Evolutionary conservation across 108 stramenopile species (phyloP).

Genomic region (Thalassiosira profunda): DNA sequence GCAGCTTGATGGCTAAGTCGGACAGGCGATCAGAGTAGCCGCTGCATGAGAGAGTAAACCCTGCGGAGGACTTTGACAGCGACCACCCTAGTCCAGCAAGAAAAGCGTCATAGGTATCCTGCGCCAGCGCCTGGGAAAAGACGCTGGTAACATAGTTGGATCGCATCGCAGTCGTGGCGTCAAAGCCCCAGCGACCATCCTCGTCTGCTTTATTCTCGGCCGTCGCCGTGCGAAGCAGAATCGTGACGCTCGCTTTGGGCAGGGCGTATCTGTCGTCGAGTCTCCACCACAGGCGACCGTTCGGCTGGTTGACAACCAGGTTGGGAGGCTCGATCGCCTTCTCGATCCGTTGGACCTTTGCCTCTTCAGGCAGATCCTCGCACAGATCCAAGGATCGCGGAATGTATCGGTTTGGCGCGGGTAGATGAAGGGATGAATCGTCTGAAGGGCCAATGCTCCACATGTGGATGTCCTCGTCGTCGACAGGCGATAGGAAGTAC

Average conservation of each 20-base stretch:
- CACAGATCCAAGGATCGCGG: slow-evolving; percentile 76
- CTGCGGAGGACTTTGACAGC: slow-evolving; percentile 63
- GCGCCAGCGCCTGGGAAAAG: slow-evolving; percentile 76
- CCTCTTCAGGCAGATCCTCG: slow-evolving; percentile 76
- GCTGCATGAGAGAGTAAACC: slow-evolving; percentile 64
- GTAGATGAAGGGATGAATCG: slow-evolving; percentile 51
- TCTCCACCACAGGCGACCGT: slow-evolving; percentile 81
- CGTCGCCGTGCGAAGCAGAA: slow-evolving; percentile 70
- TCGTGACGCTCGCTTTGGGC: slow-evolving; percentile 67
- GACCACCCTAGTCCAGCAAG: slow-evolving; percentile 80
- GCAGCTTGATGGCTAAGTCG: slow-evolving; percentile 64
- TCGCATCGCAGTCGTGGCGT: slow-evolving; percentile 46
- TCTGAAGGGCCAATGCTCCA: slow-evolving; percentile 38
- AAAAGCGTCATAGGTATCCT: slow-evolving; percentile 86
- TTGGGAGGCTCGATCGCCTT: slow-evolving; percentile 80
- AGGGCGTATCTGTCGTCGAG: slow-evolving; percentile 90
- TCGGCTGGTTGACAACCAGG: slow-evolving; percentile 49
- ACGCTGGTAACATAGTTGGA: slow-evolving; percentile 64
- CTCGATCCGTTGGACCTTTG: slow-evolving; percentile 69
- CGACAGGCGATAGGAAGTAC: slow-evolving; percentile 65
- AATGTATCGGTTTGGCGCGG: slow-evolving; percentile 76
- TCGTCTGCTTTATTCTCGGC: slow-evolving; percentile 47
- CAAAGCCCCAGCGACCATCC: slow-evolving; percentile 55
- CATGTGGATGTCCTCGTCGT: slow-evolving; percentile 9
- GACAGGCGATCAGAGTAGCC: slow-evolving; percentile 85